A percentile compares a stretch with the other conserved stretches of the same genome.
Conservation (phyloP, 257 asterid species). For the Capsicum rhomboideum region DNA sequence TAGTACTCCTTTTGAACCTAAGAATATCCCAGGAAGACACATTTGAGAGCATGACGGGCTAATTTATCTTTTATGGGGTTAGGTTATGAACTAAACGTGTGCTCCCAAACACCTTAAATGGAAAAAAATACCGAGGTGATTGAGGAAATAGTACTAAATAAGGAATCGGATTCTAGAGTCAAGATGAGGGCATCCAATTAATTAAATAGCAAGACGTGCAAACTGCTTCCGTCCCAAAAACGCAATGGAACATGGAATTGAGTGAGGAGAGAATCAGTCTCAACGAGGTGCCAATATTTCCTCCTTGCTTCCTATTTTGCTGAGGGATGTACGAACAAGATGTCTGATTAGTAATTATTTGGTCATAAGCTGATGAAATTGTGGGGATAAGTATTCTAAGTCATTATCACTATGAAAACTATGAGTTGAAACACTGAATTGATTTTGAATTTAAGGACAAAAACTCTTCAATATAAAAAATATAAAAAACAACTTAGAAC, state of each 20-base stretch:
- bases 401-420: not conserved
- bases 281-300: not conserved
- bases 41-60: not conserved
- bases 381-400: too few relatives aligned
- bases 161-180: not conserved
- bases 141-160: not conserved
- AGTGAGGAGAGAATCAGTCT: not conserved
- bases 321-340: not conserved
- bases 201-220: too few relatives aligned
- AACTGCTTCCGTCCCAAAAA: too few relatives aligned
- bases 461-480: too few relatives aligned
- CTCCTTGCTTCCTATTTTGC: not conserved
- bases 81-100: not conserved
- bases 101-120: not conserved
- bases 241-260: too few relatives aligned
- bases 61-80: not conserved
- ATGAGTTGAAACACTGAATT: not conserved
- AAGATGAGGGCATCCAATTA: too few relatives aligned
- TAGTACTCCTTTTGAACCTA: not conserved
- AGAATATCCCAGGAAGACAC: not conserved
- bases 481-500: not conserved
- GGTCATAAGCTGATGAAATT: too few relatives aligned
- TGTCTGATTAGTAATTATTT: too few relatives aligned
- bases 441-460: not conserved
- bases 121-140: not conserved